Percentiles rank a stretch among this genome's conserved stretches.
These are phyloP conservation scores for Dryadomyces sulphureus DNA, from an alignment of 2,329 filamentous ascomycete genomes.

Conservation along the genomic window DNA sequence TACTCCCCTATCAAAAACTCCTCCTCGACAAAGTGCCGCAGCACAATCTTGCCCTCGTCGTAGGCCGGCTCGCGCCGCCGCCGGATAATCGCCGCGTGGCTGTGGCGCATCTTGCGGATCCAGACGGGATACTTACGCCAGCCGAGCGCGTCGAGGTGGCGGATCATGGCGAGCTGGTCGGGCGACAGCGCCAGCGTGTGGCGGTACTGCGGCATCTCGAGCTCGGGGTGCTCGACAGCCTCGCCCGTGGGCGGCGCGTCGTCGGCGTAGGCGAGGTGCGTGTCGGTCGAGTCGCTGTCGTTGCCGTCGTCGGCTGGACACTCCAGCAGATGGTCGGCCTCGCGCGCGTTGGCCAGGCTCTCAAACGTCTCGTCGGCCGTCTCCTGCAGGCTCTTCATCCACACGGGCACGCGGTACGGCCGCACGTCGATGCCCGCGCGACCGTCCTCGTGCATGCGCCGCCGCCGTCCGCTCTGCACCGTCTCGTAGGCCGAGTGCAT, in stretches of 20 bases:
- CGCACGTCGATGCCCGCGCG: conserved; percentile 51
- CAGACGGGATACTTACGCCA: conserved; percentile 56
- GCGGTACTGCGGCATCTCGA: conserved; percentile 13
- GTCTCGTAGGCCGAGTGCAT: conserved; percentile 66
- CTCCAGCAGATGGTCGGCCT: conserved; percentile 61
- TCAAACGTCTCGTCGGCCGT: conserved; percentile 69
- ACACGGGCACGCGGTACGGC: conserved; percentile 60
- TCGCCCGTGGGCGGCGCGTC: background rate
- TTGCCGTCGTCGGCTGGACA: background rate
- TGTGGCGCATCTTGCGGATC: conserved; percentile 65
- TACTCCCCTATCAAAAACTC: conserved; percentile 43
- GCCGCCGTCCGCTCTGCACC: conserved; percentile 57
- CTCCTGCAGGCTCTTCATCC: conserved; percentile 60
- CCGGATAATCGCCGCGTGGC: conserved; percentile 82
- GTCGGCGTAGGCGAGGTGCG: background rate
- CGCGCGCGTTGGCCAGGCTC: conserved; percentile 46
- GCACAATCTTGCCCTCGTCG: conserved; percentile 61
- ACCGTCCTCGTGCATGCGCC: conserved; percentile 60
- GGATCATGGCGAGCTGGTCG: conserved; percentile 75
- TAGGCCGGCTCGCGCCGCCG: conserved; percentile 53
- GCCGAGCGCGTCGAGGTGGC: conserved; percentile 51
- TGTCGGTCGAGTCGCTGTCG: background rate
- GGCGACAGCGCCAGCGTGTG: conserved; percentile 59
- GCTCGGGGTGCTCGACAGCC: background rate
- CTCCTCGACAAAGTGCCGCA: conserved; percentile 66